A percentile compares a stretch with the other conserved stretches of the same genome.
Evolutionary conservation across 495 filamentous ascomycete genomes (phyloP).

Genomic region (Darksidea phi): DNA sequence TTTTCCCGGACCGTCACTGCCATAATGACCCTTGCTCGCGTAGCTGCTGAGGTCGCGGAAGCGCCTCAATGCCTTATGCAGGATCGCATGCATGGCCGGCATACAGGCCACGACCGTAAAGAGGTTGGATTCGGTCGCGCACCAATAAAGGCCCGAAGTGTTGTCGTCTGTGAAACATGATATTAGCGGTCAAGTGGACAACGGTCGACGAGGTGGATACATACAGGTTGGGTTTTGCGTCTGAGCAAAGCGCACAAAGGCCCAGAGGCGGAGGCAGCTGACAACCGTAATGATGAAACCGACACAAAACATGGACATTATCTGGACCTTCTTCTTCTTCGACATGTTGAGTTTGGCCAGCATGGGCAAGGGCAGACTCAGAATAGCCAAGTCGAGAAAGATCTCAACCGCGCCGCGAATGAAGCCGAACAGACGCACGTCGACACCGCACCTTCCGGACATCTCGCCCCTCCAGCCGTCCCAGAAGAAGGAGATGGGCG

Average conservation of each 20-base stretch:
- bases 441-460: slow-evolving; percentile 1
- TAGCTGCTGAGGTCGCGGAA: not conserved
- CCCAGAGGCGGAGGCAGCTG: slow-evolving; percentile 6
- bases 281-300: slow-evolving; percentile 12
- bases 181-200: not conserved
- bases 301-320: slow-evolving; percentile 16
- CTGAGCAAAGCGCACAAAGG: not conserved
- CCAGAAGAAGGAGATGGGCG: slow-evolving; percentile 43
- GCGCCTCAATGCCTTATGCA: not conserved
- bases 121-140: slow-evolving; percentile 6
- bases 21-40: not conserved
- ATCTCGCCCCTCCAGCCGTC: slow-evolving; percentile 39
- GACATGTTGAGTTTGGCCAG: not conserved
- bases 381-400: slow-evolving; percentile 6
- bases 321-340: slow-evolving; percentile 8
- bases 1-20: not conserved
- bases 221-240: slow-evolving; percentile 11
- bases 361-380: slow-evolving; percentile 1
- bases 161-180: slow-evolving; percentile 8
- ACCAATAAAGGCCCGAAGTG: slow-evolving; percentile 7
- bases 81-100: slow-evolving; percentile 7
- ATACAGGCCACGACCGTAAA: slow-evolving; percentile 9
- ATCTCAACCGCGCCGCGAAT: slow-evolving; percentile 8
- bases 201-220: not conserved
- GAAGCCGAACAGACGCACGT: slow-evolving; percentile 1